Evolutionary conservation across 2,329 filamentous ascomycete species (phyloP).

Genomic region (Penicillium sclerotiorum): DNA sequence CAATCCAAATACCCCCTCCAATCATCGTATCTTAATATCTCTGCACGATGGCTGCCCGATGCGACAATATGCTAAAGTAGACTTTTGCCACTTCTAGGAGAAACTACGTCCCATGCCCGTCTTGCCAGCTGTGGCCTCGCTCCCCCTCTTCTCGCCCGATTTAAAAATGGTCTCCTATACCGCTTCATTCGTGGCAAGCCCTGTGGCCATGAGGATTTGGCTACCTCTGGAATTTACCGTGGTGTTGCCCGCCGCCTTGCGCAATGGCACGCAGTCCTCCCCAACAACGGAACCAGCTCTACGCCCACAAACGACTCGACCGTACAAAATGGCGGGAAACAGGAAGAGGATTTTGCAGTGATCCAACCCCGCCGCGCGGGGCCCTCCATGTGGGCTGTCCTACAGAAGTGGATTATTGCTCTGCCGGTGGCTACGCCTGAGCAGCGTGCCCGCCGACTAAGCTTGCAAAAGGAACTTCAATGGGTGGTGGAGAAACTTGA

Average conservation of each 20-base stretch:
- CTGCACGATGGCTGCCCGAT: constrained; percentile 29
- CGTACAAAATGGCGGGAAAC: constrained; percentile 8
- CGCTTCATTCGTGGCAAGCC: constrained; percentile 81
- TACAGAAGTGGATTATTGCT: constrained; percentile 93
- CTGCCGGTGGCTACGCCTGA: constrained; percentile 73
- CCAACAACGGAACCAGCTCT: constrained; percentile 52
- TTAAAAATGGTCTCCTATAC: constrained; percentile 95
- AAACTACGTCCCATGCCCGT: constrained; percentile 74
- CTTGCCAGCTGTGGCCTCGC: constrained; percentile 82
- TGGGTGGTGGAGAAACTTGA: constrained; percentile 72
- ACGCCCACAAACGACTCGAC: constrained; percentile 21
- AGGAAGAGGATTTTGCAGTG: constrained; percentile 21
- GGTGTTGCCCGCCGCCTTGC: constrained; percentile 83
- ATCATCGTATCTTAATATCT: not conserved
- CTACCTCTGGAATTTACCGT: constrained; percentile 72
- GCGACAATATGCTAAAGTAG: constrained; percentile 40
- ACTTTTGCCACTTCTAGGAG: constrained; percentile 48
- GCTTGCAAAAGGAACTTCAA: constrained; percentile 74
- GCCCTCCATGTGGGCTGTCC: constrained; percentile 92
- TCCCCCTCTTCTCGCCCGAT: constrained; percentile 83
- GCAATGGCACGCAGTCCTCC: constrained; percentile 83
- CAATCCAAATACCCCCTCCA: constrained; percentile 1
- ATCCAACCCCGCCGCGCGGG: constrained; percentile 57
- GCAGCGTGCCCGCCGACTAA: constrained; percentile 67
- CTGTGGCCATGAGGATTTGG: constrained; percentile 78